Conservation (phyloP, 768 basidiomycete species). For the Mycena indigotica region DNA sequence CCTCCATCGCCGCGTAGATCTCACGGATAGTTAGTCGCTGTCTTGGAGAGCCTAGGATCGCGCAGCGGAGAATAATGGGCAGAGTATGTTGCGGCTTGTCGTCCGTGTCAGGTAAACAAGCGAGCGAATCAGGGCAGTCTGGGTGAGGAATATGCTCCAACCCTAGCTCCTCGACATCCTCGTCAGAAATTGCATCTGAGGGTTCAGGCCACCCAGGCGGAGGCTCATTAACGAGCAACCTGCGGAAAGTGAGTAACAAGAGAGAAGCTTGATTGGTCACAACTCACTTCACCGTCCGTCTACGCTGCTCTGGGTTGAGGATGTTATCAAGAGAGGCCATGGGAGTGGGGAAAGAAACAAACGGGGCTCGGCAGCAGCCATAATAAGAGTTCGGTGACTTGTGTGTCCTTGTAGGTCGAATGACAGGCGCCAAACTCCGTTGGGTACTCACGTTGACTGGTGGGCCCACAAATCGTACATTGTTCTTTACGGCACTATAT, state of each 20-base stretch:
- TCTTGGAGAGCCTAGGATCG: conserved; percentile 75
- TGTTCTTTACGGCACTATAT: conserved; percentile 5
- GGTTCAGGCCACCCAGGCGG: conserved; percentile 15
- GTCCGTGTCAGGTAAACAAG: conserved; percentile 77
- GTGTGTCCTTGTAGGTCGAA: no score
- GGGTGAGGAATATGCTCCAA: conserved; percentile 50
- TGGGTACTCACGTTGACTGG: no score
- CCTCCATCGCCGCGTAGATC: conserved; percentile 86
- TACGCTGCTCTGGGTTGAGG: conserved; percentile 53
- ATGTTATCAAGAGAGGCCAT: conserved; percentile 63
- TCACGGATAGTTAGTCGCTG: conserved; percentile 81
- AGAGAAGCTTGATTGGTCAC: conserved; percentile 22
- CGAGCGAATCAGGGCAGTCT: conserved; percentile 76
- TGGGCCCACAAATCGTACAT: no score
- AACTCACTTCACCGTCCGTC: conserved; percentile 45
- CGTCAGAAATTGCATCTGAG: conserved; percentile 16
- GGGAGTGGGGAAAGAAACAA: conserved; percentile 22
- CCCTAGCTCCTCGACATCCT: conserved; percentile 25
- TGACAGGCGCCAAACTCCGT: no score
- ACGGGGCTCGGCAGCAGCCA: conserved; percentile 25
- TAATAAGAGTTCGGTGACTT: no score
- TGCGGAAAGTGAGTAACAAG: conserved; percentile 20
- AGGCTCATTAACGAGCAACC: conserved; percentile 28
- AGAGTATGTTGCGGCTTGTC: conserved; percentile 83
- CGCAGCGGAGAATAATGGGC: conserved; percentile 82